Base-by-base conservation (phyloP, 1,139 yeast genomes). In the Protomyces pachydermus region DNA sequence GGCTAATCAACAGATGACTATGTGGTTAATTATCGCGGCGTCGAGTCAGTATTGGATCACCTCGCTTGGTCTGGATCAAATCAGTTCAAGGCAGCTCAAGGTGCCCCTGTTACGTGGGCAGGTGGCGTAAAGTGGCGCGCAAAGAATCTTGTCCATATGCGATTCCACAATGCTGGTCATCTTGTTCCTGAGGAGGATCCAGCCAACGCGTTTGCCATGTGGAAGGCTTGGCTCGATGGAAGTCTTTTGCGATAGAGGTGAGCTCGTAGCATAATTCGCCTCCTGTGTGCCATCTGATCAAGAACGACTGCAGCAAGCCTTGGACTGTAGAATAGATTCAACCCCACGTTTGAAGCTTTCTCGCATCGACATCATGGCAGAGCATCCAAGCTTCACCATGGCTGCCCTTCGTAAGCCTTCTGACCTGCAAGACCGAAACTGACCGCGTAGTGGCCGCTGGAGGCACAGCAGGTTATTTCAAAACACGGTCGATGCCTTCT, bases 151-250 rank as follows among this genome's bases (percentile, higher is more conserved):
- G 82, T 88, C 0, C 85, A 83, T 74, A 78, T 84, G 71, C 80
- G 88, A 70, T 80, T 86, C 65, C 83, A 75, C 70, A 86, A 81
- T 67, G 89, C 87, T 63, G 90, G 90, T 46, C 85, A 83, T 55
- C 83, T 84, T 83, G 86, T 65, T 45, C 96, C 96, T 32, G 84
- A 77, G 70, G 89, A 89, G 74, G 93, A 87, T 76, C 95, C 96
- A 32, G 84, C 81, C 73, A 80, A 81, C 69, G 77, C 95, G 3
- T 80, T 87, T 68, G 88, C 83, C 66, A 84, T 90, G 89, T 81
- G 89, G 67, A 87, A 87, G 77, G 79, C 85, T 72, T 90, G 96
- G 96, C 6, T 65, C 3, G 37, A 12, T 9, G 45, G 38, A 10
- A n/a, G 38, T 35, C 54, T 38, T 8, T 37, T 54, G 16, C 10